Conservation (phyloP, 2,329 filamentous ascomycete species). For the Colletotrichum sp. region DNA sequence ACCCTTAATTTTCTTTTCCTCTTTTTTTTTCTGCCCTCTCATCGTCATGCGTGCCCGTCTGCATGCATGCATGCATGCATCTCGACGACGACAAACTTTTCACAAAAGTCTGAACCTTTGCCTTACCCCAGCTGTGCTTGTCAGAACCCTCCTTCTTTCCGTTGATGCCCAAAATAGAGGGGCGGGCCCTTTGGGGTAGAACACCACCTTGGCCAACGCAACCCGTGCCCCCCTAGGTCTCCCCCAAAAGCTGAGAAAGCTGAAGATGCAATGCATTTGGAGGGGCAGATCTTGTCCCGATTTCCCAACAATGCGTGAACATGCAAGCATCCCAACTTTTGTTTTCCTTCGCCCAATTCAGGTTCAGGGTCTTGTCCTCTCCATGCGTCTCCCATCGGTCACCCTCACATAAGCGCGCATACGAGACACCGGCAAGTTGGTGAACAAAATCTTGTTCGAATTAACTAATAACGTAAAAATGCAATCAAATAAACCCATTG, state of each 20-base stretch:
- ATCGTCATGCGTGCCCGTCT: background rate
- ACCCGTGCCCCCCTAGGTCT: background rate
- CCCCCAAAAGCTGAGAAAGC: background rate
- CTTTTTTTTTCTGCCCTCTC: background rate
- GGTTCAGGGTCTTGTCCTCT: background rate
- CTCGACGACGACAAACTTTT: background rate
- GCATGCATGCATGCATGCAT: background rate
- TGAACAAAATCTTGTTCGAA: slow-evolving; percentile 34
- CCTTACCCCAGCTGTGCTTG: background rate
- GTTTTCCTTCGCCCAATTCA: background rate
- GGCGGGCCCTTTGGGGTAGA: background rate
- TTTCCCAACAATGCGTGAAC: background rate
- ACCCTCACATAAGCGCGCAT: background rate
- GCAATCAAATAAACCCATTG: slow-evolving; percentile 37
- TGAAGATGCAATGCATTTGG: background rate
- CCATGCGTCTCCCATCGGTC: background rate
- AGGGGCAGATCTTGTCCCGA: background rate
- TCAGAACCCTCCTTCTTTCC: background rate
- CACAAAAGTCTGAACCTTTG: background rate
- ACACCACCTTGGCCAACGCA: background rate
- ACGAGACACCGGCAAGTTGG: background rate
- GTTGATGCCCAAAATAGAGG: background rate
- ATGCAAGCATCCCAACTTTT: background rate
- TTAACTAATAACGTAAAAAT: slow-evolving; percentile 47
- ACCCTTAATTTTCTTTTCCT: background rate